Base-by-base conservation (phyloP, 495 filamentous ascomycete genomes). In the Xylaria venustula region DNA sequence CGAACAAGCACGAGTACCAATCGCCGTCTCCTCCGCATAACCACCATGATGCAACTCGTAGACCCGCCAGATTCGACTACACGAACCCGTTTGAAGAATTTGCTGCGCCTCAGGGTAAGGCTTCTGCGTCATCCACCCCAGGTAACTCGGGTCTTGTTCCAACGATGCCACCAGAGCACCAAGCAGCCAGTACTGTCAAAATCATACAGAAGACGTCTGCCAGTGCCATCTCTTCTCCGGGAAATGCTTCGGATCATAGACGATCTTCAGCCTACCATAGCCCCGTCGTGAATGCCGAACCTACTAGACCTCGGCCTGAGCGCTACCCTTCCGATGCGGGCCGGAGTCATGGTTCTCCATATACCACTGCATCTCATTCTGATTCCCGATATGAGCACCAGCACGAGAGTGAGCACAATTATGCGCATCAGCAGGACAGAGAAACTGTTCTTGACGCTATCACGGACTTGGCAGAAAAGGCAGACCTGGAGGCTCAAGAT, bases 361-460 rank as follows among this genome's bases (percentile, higher is more conserved):
- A 41, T n/a, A 36, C 17, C 5, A 36, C 60, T 6, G 30, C 32
- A n/a, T 59, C 61, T 48, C 54, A 53, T 36, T 52, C 60, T 5
- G 60, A 58, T 25, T 53, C 8, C 20, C 23, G 32, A n/a, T 42
- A 58, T 40, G 45, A 45, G 0, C 61, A 63, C 14, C 66, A 77
- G 0, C 77, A 74, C 22, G 52, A 55, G 17, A 17, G 17, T 32
- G 49, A 60, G 22, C 36, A 36, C 23, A 52, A 40, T 8, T 51
- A 59, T 28, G 40, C 40, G 0, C 58, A 62, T 15, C 66, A 78
- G 0, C 77, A 75, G 34, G 74, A 81, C 51, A 83, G 79, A 28
- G 86, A 89, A 70, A 90, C 84, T 32, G 89, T 95, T 5, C 78
- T 87, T 30, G 83, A 90, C 9, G 89, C 90, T 14, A 79, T 93